Conservation (phyloP, 331 rosid genomes). For the Dryas integrifolia region DNA sequence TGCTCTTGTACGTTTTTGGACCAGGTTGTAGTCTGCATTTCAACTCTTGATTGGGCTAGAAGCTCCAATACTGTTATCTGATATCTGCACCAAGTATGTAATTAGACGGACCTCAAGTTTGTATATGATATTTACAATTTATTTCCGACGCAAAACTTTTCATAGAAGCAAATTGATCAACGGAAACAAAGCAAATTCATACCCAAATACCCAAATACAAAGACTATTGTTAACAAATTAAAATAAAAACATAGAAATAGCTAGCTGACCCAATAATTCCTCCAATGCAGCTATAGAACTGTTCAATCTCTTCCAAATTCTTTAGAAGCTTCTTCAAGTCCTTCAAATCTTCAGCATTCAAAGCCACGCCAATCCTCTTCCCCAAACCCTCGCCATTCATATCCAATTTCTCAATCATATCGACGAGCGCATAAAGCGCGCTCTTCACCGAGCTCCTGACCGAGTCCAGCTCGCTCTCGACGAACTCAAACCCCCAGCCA, state of each 20-base stretch:
- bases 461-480: constrained; percentile 33
- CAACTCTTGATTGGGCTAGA: constrained; percentile 45
- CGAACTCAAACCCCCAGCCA: constrained; percentile 37
- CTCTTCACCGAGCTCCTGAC: constrained; percentile 53
- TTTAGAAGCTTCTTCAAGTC: constrained; percentile 62
- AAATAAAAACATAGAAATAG: not conserved
- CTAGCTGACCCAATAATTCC: constrained; percentile 83
- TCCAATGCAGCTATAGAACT: constrained; percentile 88
- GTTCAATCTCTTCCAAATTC: constrained; percentile 62
- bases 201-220: no score
- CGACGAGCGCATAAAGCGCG: constrained; percentile 64
- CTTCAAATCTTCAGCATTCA: constrained; percentile 50
- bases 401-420: constrained; percentile 69
- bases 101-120: not conserved
- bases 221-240: not conserved
- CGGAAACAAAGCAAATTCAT: not conserved
- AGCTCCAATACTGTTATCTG: constrained; percentile 76
- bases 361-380: constrained; percentile 32
- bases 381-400: constrained; percentile 32
- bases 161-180: not conserved
- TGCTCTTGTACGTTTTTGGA: constrained; percentile 40
- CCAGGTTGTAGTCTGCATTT: constrained; percentile 49
- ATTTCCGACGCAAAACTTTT: no score
- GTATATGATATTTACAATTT: no score
- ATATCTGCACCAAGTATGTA: constrained; percentile 56